These are phyloP conservation scores for Boletus barrowsii DNA, from an alignment of 768 basidiomycete genomes.

Conservation along the genomic window DNA sequence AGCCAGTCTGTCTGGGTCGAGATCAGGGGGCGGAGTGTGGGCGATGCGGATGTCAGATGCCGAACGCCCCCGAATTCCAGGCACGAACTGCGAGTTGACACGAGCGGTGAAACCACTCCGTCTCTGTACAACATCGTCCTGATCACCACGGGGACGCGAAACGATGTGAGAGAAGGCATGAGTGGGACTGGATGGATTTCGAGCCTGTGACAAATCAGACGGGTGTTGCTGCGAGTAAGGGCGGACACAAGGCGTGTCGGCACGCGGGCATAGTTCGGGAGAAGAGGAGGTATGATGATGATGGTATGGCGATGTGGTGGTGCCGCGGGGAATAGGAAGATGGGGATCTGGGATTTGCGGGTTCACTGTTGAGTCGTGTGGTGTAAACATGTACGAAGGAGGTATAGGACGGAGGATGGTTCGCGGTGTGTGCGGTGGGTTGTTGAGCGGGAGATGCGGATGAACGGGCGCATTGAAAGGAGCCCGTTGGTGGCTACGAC, in stretches of 20 bases:
- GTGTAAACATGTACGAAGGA: not conserved
- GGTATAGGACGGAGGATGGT: conserved; percentile 19
- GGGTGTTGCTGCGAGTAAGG: conserved; percentile 9
- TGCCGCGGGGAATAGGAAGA: conserved; percentile 9
- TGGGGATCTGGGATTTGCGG: conserved; percentile 1
- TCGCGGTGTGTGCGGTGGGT: conserved; percentile 10
- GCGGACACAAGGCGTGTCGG: conserved; percentile 23
- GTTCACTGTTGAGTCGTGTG: conserved; percentile 1
- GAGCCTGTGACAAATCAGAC: conserved; percentile 6
- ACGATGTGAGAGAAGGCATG: conserved; percentile 13
- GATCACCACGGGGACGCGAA: conserved; percentile 12
- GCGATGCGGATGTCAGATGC: conserved; percentile 21
- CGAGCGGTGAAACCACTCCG: conserved; percentile 17
- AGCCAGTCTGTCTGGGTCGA: conserved; percentile 28
- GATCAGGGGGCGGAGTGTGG: conserved; percentile 24
- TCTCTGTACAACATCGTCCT: conserved; percentile 2
- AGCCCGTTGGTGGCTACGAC: not conserved
- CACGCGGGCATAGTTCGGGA: conserved; percentile 19
- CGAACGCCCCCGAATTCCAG: conserved; percentile 19
- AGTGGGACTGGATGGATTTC: not conserved
- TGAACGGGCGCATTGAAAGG: conserved; percentile 2
- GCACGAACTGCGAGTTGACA: conserved; percentile 7
- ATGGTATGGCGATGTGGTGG: conserved; percentile 6
- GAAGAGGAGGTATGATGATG: conserved; percentile 26
- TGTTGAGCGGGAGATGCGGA: not conserved